phyloP scores from a whole-genome alignment of 2,329 filamentous ascomycete genomes.

The Rhexocercosporidium sp. region DNA sequence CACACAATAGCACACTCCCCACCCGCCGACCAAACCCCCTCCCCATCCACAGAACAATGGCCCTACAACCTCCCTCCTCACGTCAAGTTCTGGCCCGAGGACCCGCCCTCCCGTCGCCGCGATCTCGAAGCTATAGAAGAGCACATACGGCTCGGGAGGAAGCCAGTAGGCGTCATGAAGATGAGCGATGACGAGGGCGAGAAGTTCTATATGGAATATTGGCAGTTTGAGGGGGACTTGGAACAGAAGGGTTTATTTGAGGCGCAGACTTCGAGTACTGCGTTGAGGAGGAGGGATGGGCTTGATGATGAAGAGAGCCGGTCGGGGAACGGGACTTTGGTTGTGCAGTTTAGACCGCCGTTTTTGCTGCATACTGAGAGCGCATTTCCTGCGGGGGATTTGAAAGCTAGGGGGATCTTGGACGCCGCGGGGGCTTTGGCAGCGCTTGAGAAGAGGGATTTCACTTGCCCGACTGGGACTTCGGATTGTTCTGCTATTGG shows the following conservation, averaged over 20 bases:
- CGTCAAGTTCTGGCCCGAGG: slow-evolving; percentile 53
- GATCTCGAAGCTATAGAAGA: slow-evolving; percentile 47
- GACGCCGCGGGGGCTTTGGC: slow-evolving; percentile 48
- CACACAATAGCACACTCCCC: slow-evolving; percentile 43
- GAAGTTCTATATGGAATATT: slow-evolving; percentile 76
- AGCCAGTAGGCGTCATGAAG: slow-evolving; percentile 70
- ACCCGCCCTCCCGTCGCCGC: slow-evolving; percentile 49
- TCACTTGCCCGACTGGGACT: slow-evolving; percentile 70
- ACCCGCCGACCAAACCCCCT: slow-evolving; percentile 17
- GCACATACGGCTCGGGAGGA: slow-evolving; percentile 43
- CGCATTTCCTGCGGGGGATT: slow-evolving; percentile 14
- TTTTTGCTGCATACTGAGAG: slow-evolving; percentile 54
- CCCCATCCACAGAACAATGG: slow-evolving; percentile 43
- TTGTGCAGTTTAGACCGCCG: slow-evolving; percentile 52
- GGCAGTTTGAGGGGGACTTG: slow-evolving; percentile 41
- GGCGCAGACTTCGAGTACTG: background rate
- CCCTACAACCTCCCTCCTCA: slow-evolving; percentile 51
- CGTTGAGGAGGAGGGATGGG: slow-evolving; percentile 29
- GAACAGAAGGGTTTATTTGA: slow-evolving; percentile 17
- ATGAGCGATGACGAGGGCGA: slow-evolving; percentile 73
- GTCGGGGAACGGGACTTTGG: slow-evolving; percentile 31
- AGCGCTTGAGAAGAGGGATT: slow-evolving; percentile 60
- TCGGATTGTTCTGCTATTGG: slow-evolving; percentile 67
- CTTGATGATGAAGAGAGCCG: slow-evolving; percentile 29
- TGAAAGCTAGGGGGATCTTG: slow-evolving; percentile 23